These are phyloP conservation scores for Aspergillus sp. DNA, from an alignment of 2,329 filamentous ascomycete species.

Conservation along the genomic window DNA sequence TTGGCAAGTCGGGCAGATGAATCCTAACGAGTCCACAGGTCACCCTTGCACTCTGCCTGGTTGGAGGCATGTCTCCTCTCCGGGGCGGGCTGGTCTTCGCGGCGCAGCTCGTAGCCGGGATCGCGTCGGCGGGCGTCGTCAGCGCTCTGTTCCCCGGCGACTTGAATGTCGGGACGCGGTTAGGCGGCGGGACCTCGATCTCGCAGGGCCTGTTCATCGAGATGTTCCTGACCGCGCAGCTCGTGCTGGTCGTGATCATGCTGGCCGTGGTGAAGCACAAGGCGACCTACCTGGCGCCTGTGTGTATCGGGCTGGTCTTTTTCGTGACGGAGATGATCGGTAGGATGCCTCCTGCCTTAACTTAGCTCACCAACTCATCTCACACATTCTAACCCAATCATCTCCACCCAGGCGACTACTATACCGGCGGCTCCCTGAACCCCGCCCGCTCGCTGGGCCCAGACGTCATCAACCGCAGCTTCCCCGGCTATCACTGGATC, in stretches of 20 bases:
- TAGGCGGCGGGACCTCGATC: constrained; percentile 53
- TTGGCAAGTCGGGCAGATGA: no score
- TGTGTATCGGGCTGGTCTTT: constrained; percentile 69
- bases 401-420: constrained; percentile 41
- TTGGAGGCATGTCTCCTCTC: constrained; percentile 55
- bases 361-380: no score
- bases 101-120: constrained; percentile 59
- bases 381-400: neutral
- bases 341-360: constrained; percentile 12
- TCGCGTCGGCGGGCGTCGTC: constrained; percentile 59
- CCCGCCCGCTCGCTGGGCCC: constrained; percentile 51
- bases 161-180: constrained; percentile 56
- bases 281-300: constrained; percentile 67
- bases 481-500: constrained; percentile 51
- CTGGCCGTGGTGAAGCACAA: constrained; percentile 72
- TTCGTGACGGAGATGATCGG: constrained; percentile 61
- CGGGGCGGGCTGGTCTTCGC: constrained; percentile 55
- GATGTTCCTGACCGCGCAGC: constrained; percentile 63
- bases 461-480: constrained; percentile 45
- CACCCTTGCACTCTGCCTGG: constrained; percentile 61
- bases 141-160: constrained; percentile 59
- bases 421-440: constrained; percentile 50
- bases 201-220: constrained; percentile 66
- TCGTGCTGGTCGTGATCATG: constrained; percentile 67
- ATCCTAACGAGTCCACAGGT: constrained; percentile 32